These are phyloP conservation scores for Lyophyllum atratum DNA, from an alignment of 768 basidiomycete species.

Conservation along the genomic window DNA sequence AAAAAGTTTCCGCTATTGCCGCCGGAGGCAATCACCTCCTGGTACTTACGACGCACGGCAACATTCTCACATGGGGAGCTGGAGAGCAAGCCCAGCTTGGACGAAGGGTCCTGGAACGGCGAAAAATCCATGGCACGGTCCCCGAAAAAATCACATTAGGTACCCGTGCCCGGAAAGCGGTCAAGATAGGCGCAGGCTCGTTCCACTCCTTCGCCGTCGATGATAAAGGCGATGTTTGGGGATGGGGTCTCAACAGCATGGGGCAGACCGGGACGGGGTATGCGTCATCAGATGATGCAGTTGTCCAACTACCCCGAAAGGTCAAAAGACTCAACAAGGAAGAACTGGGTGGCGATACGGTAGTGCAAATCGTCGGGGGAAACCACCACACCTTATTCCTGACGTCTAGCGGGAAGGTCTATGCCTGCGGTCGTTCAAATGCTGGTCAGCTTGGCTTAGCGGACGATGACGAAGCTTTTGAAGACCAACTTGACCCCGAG, in stretches of 20 bases:
- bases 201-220: constrained; percentile 93
- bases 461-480: constrained; percentile 68
- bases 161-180: constrained; percentile 55
- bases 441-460: constrained; percentile 80
- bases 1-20: constrained; percentile 74
- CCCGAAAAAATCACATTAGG: constrained; percentile 88
- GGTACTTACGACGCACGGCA: constrained; percentile 85
- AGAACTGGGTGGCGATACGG: constrained; percentile 58
- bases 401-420: constrained; percentile 81
- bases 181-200: constrained; percentile 75
- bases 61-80: constrained; percentile 88
- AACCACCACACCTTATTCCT: constrained; percentile 92
- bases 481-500: constrained; percentile 54
- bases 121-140: constrained; percentile 85
- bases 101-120: constrained; percentile 84
- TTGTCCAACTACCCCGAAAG: constrained; percentile 64
- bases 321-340: constrained; percentile 65
- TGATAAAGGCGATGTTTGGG: constrained; percentile 81
- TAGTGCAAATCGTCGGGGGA: constrained; percentile 79
- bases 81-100: constrained; percentile 92
- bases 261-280: constrained; percentile 75
- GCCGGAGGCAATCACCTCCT: constrained; percentile 90
- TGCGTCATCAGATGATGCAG: constrained; percentile 42
- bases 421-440: constrained; percentile 83
- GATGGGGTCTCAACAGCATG: constrained; percentile 95